Evolutionary conservation across 208 protist species (phyloP), one percentile per base, ranked within the genome.

Genomic region (Spongospora subterranea): DNA sequence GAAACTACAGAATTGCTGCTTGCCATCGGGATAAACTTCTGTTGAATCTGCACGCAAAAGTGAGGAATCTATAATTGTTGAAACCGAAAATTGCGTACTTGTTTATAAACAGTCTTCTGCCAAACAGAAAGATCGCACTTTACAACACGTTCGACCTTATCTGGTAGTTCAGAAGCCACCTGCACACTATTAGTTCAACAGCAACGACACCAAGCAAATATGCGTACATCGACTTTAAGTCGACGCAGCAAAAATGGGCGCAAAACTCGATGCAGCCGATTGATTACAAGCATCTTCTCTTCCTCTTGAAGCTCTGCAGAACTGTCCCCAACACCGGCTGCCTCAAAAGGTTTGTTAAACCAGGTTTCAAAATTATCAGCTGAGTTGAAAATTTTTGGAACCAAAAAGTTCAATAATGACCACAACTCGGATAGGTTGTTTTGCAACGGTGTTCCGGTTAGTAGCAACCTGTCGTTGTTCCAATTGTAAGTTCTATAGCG

Each of bases 391-490:
- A 94, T 93, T 24, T 89, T 89, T 24, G 93, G 93, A 43, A 92
- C 91, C 1, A 94, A 60, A 46, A 94, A 94, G 88, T 94, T 94
- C 0, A 94, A 89, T 53, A 94, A 90, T 24, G 92, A 88, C 91
- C 91, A 93, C 40, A 99, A 93, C 93, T 99, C 98, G 90, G 95
- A 95, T 0, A 99, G 93, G 91, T 98, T 98, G 95, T 99, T 99
- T 92, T 99, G 98, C 6, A 99, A 77, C 1, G 98, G 98, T 40
- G 98, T 99, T 35, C 98, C 98, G 29, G 97, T 98, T 35, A 99
- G 93, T 32, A 98, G 43, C 29, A 89, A 45, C n/a, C 88, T 45
- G 39, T 20, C 6, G n/a, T 20, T 46, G 20, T 20, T 46, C 11
- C 24, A 20, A 29, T 20, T 20, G 6, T 13, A 46, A 20, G 17